These are phyloP conservation scores for Coniochaeta ligniaria DNA, from an alignment of 2,329 filamentous ascomycete genomes.

Conservation along the genomic window DNA sequence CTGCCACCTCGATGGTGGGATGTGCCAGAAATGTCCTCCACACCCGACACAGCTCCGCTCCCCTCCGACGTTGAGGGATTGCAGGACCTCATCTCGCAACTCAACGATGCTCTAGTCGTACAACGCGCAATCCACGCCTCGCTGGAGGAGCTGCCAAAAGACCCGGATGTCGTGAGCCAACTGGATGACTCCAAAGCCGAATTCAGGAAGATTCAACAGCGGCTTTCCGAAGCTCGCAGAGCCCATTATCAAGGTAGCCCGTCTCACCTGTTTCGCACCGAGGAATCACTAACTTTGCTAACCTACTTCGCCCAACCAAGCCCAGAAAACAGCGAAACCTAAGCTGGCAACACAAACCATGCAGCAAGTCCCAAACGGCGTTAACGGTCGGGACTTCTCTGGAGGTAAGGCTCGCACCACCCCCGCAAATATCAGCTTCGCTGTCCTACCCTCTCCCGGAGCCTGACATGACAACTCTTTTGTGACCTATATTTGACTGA, in stretches of 20 bases:
- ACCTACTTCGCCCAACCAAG: neutral
- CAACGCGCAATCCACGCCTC: conserved; percentile 35
- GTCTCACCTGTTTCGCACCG: conserved; percentile 2
- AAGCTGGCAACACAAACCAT: neutral
- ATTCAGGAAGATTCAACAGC: conserved; percentile 21
- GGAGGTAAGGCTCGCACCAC: neutral
- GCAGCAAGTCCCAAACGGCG: neutral
- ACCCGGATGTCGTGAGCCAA: conserved; percentile 12
- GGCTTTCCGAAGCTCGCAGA: conserved; percentile 12
- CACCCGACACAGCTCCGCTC: neutral
- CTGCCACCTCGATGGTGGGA: neutral
- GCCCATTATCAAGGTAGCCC: conserved; percentile 1
- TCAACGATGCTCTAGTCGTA: conserved; percentile 33
- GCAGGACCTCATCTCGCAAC: conserved; percentile 9
- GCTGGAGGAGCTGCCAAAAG: conserved; percentile 22
- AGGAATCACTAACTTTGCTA: neutral
- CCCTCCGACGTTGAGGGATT: conserved; percentile 9
- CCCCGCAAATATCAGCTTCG: neutral
- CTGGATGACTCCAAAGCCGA: conserved; percentile 17
- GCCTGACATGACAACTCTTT: neutral
- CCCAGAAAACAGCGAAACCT: neutral
- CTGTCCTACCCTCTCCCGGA: neutral
- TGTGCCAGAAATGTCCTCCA: neutral
- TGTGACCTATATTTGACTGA: neutral
- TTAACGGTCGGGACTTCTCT: neutral